Conservation (phyloP, 805 yeast genomes). For the Cyberlindnera japonica region DNA sequence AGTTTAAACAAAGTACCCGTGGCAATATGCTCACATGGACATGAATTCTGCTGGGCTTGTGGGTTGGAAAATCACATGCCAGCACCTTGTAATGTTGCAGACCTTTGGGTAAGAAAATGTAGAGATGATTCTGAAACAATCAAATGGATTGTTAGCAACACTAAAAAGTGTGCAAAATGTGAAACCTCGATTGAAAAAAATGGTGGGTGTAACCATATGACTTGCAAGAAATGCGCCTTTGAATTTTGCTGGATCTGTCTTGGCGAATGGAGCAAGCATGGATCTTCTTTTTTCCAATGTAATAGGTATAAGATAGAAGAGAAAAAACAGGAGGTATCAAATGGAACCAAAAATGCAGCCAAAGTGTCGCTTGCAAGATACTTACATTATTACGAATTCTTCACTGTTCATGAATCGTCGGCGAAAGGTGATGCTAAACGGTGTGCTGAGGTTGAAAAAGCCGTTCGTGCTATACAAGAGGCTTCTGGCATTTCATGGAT, state of each 20-base stretch:
- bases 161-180: constrained; percentile 86
- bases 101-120: constrained; percentile 73
- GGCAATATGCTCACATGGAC: constrained; percentile 63
- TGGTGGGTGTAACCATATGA: constrained; percentile 98
- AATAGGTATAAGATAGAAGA: constrained; percentile 46
- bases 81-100: constrained; percentile 68
- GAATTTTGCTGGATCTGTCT: constrained; percentile 95
- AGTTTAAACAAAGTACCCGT: constrained; percentile 45
- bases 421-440: constrained; percentile 66
- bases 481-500: constrained; percentile 71
- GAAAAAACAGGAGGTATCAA: constrained; percentile 26
- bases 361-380: constrained; percentile 57
- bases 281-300: constrained; percentile 62
- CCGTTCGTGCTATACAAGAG: constrained; percentile 64
- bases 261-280: constrained; percentile 72
- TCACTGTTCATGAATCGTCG: constrained; percentile 71
- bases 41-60: constrained; percentile 79
- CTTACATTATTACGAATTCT: constrained; percentile 70
- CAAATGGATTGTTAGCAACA: constrained; percentile 81
- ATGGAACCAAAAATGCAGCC: constrained; percentile 32
- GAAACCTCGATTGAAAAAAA: constrained; percentile 77
- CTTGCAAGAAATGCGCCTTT: constrained; percentile 68
- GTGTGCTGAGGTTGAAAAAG: constrained; percentile 56
- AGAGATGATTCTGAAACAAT: constrained; percentile 84
- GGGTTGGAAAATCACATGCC: constrained; percentile 77